Evolutionary conservation across 2,329 filamentous ascomycete genomes (phyloP).

Genomic region (Monosporascus sp.): DNA sequence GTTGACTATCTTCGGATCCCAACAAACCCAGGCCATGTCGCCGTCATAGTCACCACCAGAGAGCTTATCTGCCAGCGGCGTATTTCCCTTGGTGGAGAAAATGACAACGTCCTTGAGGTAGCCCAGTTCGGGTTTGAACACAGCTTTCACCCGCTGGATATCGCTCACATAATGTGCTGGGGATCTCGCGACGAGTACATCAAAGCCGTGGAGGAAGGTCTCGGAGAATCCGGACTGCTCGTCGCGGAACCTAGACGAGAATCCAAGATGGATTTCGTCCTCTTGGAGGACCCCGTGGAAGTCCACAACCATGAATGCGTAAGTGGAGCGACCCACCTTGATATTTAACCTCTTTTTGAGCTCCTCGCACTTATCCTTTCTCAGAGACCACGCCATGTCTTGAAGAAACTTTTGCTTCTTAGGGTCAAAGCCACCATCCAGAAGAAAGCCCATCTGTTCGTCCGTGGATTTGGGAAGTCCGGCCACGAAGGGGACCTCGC

Average conservation of each 20-base stretch:
- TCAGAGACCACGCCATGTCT: constrained; percentile 39
- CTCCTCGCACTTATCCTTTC: constrained; percentile 46
- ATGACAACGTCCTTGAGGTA: constrained; percentile 74
- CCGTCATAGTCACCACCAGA: constrained; percentile 81
- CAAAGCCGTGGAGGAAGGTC: constrained; percentile 47
- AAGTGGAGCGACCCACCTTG: constrained; percentile 54
- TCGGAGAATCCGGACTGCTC: constrained; percentile 47
- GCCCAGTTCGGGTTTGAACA: constrained; percentile 55
- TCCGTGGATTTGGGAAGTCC: constrained; percentile 45
- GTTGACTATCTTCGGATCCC: constrained; percentile 59
- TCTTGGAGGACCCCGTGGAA: constrained; percentile 55
- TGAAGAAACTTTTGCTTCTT: constrained; percentile 42
- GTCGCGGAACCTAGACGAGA: constrained; percentile 59
- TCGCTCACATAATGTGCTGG: constrained; percentile 68
- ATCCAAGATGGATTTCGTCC: constrained; percentile 62
- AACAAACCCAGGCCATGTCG: constrained; percentile 73
- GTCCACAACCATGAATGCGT: constrained; percentile 63
- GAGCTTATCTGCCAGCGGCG: constrained; percentile 62
- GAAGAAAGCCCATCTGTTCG: constrained; percentile 49
- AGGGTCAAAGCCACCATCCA: constrained; percentile 57
- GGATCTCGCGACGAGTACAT: constrained; percentile 63
- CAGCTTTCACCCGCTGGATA: constrained; percentile 61
- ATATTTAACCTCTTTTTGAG: constrained; percentile 56
- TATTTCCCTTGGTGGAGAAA: constrained; percentile 60
- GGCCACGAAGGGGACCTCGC: constrained; percentile 37